phyloP scores from a whole-genome alignment of 2,329 filamentous ascomycete species.

The Bipolaris gigantea region DNA sequence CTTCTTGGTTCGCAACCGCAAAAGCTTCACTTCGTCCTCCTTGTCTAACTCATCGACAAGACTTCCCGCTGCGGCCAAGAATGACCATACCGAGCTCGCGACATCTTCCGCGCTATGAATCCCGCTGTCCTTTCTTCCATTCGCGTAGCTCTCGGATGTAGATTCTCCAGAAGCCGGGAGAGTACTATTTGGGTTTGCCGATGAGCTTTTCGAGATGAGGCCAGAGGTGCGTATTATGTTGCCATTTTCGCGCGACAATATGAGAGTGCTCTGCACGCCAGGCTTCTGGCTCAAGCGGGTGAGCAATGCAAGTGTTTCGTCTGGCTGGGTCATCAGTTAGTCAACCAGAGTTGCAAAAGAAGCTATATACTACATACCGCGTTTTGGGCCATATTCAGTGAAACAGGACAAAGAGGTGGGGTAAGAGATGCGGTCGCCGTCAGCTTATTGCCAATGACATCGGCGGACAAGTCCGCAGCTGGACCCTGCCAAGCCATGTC shows the following conservation, averaged over 20 bases:
- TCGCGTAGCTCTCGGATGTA: conserved; percentile 34
- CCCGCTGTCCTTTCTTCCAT: conserved; percentile 46
- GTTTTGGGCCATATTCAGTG: conserved; percentile 32
- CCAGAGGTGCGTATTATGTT: conserved; percentile 76
- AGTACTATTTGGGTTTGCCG: conserved; percentile 49
- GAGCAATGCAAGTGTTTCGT: conserved; percentile 66
- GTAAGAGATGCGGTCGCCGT: conserved; percentile 11
- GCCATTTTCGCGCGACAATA: conserved; percentile 71
- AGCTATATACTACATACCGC: conserved; percentile 19
- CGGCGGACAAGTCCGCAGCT: conserved; percentile 16
- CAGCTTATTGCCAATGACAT: conserved; percentile 18
- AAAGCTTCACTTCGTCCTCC: conserved; percentile 76
- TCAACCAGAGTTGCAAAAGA: neutral
- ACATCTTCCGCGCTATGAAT: conserved; percentile 70
- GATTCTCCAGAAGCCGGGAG: conserved; percentile 41
- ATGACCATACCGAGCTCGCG: conserved; percentile 74
- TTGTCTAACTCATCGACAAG: conserved; percentile 73
- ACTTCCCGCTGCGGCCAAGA: conserved; percentile 68
- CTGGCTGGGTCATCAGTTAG: conserved; percentile 36
- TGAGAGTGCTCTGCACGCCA: conserved; percentile 75
- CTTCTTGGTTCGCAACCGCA: conserved; percentile 79
- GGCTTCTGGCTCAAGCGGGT: conserved; percentile 74
- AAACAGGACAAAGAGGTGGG: neutral
- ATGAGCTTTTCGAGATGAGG: conserved; percentile 62
- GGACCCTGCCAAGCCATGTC: conserved; percentile 20